phyloP scores from a whole-genome alignment of 495 filamentous ascomycete genomes.

The Trichoderma gamsii region DNA sequence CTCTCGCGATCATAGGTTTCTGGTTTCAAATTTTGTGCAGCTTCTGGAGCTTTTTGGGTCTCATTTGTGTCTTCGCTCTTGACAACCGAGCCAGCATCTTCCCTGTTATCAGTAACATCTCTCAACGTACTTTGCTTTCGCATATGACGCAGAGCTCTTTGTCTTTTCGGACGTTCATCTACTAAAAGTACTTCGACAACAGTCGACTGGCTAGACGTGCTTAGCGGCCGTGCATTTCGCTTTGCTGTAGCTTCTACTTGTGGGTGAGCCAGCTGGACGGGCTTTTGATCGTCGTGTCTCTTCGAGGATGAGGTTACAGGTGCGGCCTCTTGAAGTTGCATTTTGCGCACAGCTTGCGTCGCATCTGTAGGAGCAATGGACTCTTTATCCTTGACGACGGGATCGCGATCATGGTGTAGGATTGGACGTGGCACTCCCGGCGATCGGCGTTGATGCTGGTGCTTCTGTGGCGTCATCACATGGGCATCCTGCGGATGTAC shows the following conservation, averaged over 20 bases:
- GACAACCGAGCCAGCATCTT: slow-evolving; percentile 25
- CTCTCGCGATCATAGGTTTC: slow-evolving; percentile 34
- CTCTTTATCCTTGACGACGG: slow-evolving; percentile 42
- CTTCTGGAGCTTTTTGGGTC: neutral
- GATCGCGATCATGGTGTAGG: neutral
- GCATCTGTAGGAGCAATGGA: slow-evolving; percentile 42
- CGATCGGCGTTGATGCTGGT: slow-evolving; percentile 3
- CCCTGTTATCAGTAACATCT: slow-evolving; percentile 36
- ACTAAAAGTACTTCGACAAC: slow-evolving; percentile 66
- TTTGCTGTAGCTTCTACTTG: neutral
- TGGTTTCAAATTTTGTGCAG: neutral
- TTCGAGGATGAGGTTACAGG: slow-evolving; percentile 30
- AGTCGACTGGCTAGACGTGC: slow-evolving; percentile 52
- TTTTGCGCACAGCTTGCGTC: slow-evolving; percentile 41
- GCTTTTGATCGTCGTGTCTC: slow-evolving; percentile 18
- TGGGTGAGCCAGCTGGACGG: neutral
- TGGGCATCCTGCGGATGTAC: neutral
- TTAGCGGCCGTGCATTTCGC: neutral
- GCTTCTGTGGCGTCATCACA: neutral
- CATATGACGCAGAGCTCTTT: slow-evolving; percentile 60
- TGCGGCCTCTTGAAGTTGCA: slow-evolving; percentile 43
- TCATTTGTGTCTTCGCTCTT: neutral
- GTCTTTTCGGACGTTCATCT: slow-evolving; percentile 50
- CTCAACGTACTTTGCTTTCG: slow-evolving; percentile 51
- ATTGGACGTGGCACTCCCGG: neutral